Conservation (phyloP, 108 stramenopile genomes). For the Chaetoceros tenuissimus region DNA sequence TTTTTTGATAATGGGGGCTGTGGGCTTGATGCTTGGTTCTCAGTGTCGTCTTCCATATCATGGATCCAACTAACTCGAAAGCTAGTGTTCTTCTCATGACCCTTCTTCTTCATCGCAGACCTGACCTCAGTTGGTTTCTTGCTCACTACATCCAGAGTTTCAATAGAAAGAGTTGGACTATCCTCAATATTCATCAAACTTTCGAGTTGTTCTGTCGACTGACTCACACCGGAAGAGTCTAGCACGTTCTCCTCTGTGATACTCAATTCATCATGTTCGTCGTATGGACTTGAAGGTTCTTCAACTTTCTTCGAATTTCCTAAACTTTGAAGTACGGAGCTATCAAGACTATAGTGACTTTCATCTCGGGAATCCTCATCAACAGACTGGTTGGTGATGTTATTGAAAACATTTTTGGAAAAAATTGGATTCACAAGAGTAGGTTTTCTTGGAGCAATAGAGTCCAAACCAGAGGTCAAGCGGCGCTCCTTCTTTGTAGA, state of each 20-base stretch:
- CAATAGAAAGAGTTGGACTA: no score
- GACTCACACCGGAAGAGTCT: no score
- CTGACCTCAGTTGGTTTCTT: neutral
- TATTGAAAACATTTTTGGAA: neutral
- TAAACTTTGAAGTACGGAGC: neutral
- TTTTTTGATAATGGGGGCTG: no score
- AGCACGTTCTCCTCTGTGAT: neutral
- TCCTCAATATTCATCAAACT: no score
- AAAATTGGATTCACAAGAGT: neutral
- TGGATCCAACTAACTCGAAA: neutral
- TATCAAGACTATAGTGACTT: neutral
- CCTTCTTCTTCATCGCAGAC: neutral
- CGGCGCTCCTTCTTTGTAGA: neutral
- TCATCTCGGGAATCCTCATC: neutral
- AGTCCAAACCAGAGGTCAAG: neutral
- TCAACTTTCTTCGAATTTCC: neutral
- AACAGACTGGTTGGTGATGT: neutral
- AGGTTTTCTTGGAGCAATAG: neutral
- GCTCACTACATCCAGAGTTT: no score
- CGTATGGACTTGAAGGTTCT: neutral
- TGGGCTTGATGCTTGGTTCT: no score
- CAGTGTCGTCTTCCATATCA: no score
- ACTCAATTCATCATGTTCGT: neutral
- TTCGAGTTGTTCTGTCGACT: neutral
- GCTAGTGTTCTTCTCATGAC: neutral